Percentiles rank a stretch among this genome's conserved stretches.
Evolutionary conservation across 768 basidiomycete species (phyloP).

Genomic region (Rubroboletus satanas): DNA sequence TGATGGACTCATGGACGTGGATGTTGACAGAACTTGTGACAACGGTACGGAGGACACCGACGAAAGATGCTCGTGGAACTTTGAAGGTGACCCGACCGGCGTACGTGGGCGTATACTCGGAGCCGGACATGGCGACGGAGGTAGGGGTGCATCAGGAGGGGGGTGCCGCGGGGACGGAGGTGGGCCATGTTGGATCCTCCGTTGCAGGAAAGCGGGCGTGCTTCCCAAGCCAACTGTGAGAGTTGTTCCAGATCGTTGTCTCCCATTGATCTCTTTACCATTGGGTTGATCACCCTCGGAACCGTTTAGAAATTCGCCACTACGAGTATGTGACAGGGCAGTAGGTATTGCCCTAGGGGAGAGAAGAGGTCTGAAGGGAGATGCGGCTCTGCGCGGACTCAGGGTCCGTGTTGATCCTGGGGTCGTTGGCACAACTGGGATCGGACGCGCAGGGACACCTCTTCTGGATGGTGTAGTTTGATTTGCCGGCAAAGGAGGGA

Average conservation of each 20-base stretch:
- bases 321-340: not conserved
- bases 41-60: conserved; percentile 25
- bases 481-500: not conserved
- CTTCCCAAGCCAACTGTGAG: conserved; percentile 5
- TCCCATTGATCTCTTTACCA: conserved; percentile 5
- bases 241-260: conserved; percentile 15
- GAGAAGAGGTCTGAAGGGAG: conserved; percentile 23
- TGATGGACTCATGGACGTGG: conserved; percentile 13
- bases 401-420: conserved; percentile 13
- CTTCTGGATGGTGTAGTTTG: conserved; percentile 8
- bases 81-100: conserved; percentile 17
- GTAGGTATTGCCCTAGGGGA: conserved; percentile 10
- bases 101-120: conserved; percentile 7
- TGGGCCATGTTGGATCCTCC: conserved; percentile 23
- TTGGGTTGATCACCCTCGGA: conserved; percentile 8
- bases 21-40: conserved; percentile 10
- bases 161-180: conserved; percentile 27
- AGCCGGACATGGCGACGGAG: conserved; percentile 19
- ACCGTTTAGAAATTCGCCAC: not conserved
- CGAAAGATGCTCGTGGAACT: conserved; percentile 34
- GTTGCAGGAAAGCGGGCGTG: conserved; percentile 29
- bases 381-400: conserved; percentile 13
- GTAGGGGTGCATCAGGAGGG: conserved; percentile 30
- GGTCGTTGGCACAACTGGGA: conserved; percentile 11
- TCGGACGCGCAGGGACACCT: conserved; percentile 12